Evolutionary conservation across 2,329 filamentous ascomycete species (phyloP).

Genomic region (Fusarium lateritium): DNA sequence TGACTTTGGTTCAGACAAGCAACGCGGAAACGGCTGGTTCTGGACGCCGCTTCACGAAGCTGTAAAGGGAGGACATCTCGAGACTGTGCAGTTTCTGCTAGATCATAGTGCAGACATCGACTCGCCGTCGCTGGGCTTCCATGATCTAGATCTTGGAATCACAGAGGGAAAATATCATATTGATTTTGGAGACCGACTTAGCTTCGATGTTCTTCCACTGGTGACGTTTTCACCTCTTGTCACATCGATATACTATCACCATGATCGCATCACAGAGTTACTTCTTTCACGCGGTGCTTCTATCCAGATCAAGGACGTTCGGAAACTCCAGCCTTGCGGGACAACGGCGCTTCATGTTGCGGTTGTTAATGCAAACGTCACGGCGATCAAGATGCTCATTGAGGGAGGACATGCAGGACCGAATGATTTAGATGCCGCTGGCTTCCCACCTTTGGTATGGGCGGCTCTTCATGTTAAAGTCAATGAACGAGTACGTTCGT

Average conservation of each 20-base stretch:
- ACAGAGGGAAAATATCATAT: constrained; percentile 8
- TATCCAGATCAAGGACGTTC: constrained; percentile 19
- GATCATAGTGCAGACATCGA: constrained; percentile 18
- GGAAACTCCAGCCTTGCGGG: constrained; percentile 5
- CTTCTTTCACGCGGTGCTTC: constrained; percentile 24
- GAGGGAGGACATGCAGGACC: constrained; percentile 23
- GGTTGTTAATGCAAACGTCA: constrained; percentile 19
- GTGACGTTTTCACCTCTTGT: constrained; percentile 30
- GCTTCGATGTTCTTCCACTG: constrained; percentile 12
- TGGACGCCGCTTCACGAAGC: constrained; percentile 9
- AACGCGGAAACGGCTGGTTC: constrained; percentile 11
- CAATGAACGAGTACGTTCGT: background rate
- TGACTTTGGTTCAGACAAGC: background rate
- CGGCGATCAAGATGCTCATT: constrained; percentile 13
- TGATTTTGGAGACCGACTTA: constrained; percentile 26
- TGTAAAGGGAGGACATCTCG: constrained; percentile 8
- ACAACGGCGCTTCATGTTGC: constrained; percentile 29
- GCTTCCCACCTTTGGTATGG: constrained; percentile 31
- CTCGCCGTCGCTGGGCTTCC: constrained; percentile 6
- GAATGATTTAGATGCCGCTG: constrained; percentile 25
- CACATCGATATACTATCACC: constrained; percentile 13
- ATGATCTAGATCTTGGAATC: constrained; percentile 1
- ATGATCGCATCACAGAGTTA: constrained; percentile 6
- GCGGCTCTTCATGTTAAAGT: constrained; percentile 15
- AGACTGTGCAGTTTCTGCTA: constrained; percentile 18